Base-by-base conservation (phyloP, 768 basidiomycete genomes). In the Xerocomellus intermedius region DNA sequence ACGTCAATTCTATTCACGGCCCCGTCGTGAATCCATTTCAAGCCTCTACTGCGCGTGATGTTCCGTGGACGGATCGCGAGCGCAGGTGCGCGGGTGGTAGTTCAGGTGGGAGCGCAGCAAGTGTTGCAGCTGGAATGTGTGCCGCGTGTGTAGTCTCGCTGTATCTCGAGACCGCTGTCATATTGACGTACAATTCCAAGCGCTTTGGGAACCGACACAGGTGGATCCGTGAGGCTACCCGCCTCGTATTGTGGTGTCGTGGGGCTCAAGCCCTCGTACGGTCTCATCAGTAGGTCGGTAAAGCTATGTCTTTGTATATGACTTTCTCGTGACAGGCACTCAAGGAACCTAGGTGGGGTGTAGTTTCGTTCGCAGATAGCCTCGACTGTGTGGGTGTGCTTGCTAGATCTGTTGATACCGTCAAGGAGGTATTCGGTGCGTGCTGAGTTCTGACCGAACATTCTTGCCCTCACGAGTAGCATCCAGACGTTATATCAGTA, bases 211-310 rank as follows among this genome's bases (percentile, higher is more conserved):
- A 96, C 94, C 3, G 97, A 99, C 68, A 98, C 96, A 0, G 96
- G 97, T 8, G 97, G 96, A 1, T 98, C 97, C 6, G 86, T 88
- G 10, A 82, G 96, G 38, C 75, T 99, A 2, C 97, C 97, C 0
- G 97, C 97, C 0, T 86, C 94, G 2, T 98, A 98, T 64, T 97
- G 93, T 61, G 93, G 94, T 5, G 77, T 97, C 1, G 85, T 91
- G 2, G 97, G 97, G 0, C 72, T 98, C 42, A 99, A 99, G 65
- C 96, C 96, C 0, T 95, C 94, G 0, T 98, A 98, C 63, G 96
- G 96, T 4, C 75, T 98, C 38, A 73, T 98, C 30, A 94, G 91
- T 64, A 80, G 93, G 91, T 91, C 50, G 50, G 75, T 68, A n/a
- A 10, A 48, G 21, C 14, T 8, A 38, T 39, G 51, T 35, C 41